Conservation (phyloP, 2,329 filamentous ascomycete genomes). For the Exophiala oligosperma region DNA sequence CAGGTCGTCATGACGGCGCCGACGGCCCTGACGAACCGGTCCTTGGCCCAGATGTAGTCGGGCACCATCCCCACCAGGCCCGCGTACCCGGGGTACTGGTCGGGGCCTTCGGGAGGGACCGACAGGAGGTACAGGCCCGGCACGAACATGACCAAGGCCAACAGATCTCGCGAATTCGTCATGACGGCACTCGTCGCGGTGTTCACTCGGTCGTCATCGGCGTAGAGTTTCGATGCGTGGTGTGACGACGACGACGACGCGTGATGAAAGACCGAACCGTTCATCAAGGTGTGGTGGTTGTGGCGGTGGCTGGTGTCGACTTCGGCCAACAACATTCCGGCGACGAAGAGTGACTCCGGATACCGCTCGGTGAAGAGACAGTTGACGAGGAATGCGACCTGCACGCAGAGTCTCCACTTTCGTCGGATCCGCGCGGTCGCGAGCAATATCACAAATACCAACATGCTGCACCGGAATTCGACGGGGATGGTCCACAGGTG, state of each 20-base stretch:
- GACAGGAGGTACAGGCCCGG: constrained; percentile 17
- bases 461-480: constrained; percentile 44
- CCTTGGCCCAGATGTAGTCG: constrained; percentile 2
- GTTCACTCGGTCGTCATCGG: not conserved
- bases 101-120: constrained; percentile 3
- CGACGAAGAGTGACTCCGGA: constrained; percentile 18
- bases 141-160: not conserved
- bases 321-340: constrained; percentile 17
- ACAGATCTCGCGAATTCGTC: too few species aligned
- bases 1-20: constrained; percentile 10
- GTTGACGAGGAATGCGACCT: constrained; percentile 1
- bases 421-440: constrained; percentile 9
- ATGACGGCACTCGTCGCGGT: not conserved
- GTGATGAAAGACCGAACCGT: not conserved
- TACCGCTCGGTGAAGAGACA: not conserved
- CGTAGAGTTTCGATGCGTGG: not conserved
- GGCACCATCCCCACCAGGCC: not conserved
- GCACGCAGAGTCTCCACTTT: not conserved
- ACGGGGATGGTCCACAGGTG: constrained; percentile 49
- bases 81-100: constrained; percentile 2
- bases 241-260: too few species aligned
- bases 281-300: not conserved
- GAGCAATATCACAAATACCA: constrained; percentile 11
- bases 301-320: constrained; percentile 9
- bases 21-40: constrained; percentile 6